Base-by-base conservation (phyloP, 371 early-diverging fungal genomes). In the Mortierella sp. region DNA sequence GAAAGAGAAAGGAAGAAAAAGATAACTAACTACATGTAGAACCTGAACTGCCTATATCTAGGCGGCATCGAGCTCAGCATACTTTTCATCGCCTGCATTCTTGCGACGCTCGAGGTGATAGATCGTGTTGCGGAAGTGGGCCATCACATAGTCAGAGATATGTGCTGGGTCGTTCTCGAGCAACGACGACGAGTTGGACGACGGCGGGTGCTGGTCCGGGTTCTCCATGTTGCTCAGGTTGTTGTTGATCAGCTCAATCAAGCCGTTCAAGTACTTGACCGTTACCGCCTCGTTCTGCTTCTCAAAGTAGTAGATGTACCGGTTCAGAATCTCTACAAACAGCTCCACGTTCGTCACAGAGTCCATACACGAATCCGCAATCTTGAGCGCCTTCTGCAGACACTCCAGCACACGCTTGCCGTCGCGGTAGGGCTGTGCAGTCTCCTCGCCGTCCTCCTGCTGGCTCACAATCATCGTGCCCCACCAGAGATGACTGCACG, bases 291-390 rank as follows among this genome's bases (percentile, higher is more conserved):
- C 93, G 79, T 95, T 95, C 67, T 93, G 89, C 75, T 91, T 91
- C 87, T 95, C 96, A 87, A 93, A 98, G 80, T 92, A 96, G 86
- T 94, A 96, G 48, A 97, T 85, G 71, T 94, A 96, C 78, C 93
- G 89, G 83, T 97, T 96, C 64, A 98, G 85, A 68, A 97, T 94
- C 81, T 98, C 98, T 6, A 97, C 94, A 87, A 97, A 95, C 48
- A 98, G 87, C 79, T 95, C 94, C 9, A 95, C 92, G 48, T 94
- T 94, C 24, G 95, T 91, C 31, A 92, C 89, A 41, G 92, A 88
- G 78, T 98, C 97, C 91, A 97, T 91, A 68, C 96, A 94, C 8
- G 94, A 91, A 84, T 96, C 96, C 2, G 99, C 98, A 74, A 97
- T 92, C 80, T 95, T 95, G 31, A 96, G 89, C 6, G 97, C 95